Evolutionary conservation across 2,329 filamentous ascomycete genomes (phyloP), one percentile per base, ranked within the genome.

Genomic region (Neofusicoccum parvum): DNA sequence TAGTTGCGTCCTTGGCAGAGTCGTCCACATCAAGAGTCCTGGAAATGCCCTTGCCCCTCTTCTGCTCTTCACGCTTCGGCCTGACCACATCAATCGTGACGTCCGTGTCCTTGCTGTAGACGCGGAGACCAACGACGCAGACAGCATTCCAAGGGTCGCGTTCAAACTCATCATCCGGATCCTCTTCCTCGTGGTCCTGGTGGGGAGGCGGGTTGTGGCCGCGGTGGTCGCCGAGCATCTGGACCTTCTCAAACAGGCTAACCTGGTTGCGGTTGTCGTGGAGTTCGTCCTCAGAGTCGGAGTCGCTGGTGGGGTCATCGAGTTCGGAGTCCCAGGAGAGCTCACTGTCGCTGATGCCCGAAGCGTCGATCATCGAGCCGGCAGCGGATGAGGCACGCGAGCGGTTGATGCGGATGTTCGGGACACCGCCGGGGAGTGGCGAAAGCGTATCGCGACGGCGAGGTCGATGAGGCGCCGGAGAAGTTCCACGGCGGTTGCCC

Each of bases 71-170:
- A 9, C 45, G 43, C 17, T 49, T 56, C 4, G 58, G 58, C 41
- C 65, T 20, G 3, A 37, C 43, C 5, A 87, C 84, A 68, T 83
- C 79, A 17, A 88, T 80, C 3, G 77, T 80, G 41, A 87, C 80
- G 34, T 79, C 78, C 0, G 75, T 76, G 67, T 85, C 82, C 66
- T 84, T 81, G 10, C 81, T 83, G 70, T 86, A 88, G 0, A 88
- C 85, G 5, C 85, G 78, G 36, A 88, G 72, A 0, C 86, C 86
- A 4, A 88, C 81, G 15, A 88, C 85, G 67, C 85, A 87, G 0
- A 87, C 80, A 0, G 86, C 86, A 69, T 88, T 87, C 86, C 86
- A 88, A 0, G 85, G 85, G 67, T 84, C 82, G 17, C 78, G 76
- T 48, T 77, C 79, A 62, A 83, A 81, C 41, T 82, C 78, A 34